Conservation (phyloP, 2,329 filamentous ascomycete genomes). For the Alternaria conjuncta region DNA sequence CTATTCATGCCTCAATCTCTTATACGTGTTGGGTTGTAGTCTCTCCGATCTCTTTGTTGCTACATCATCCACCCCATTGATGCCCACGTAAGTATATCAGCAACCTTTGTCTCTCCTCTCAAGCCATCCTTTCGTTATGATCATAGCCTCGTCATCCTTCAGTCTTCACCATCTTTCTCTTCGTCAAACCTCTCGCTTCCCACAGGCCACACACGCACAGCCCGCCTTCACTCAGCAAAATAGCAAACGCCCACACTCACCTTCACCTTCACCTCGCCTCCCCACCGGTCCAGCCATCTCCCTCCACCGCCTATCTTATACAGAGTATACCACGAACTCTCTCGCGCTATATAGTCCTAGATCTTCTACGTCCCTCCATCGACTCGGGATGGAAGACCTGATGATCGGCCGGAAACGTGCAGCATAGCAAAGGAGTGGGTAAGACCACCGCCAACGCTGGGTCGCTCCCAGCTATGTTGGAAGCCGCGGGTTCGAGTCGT, state of each 20-base stretch:
- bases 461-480: neutral
- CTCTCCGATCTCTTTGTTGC: neutral
- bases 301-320: no score
- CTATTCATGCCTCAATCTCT: neutral
- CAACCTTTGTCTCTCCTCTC: neutral
- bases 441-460: neutral
- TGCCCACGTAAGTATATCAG: neutral
- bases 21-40: neutral
- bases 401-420: neutral
- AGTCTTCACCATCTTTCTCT: neutral
- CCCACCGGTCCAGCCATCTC: neutral
- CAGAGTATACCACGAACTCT: neutral
- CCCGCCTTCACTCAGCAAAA: neutral
- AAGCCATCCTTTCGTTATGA: neutral
- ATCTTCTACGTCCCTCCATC: neutral
- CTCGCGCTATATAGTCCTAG: neutral
- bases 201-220: neutral
- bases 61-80: neutral
- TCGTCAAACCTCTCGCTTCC: neutral
- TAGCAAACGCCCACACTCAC: neutral
- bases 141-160: neutral
- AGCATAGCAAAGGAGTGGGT: neutral
- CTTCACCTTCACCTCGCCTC: neutral
- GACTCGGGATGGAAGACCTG: neutral
- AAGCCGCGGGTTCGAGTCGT: neutral